phyloP scores from a whole-genome alignment of 2,329 filamentous ascomycete genomes.

The Penicillium griseofulvum region DNA sequence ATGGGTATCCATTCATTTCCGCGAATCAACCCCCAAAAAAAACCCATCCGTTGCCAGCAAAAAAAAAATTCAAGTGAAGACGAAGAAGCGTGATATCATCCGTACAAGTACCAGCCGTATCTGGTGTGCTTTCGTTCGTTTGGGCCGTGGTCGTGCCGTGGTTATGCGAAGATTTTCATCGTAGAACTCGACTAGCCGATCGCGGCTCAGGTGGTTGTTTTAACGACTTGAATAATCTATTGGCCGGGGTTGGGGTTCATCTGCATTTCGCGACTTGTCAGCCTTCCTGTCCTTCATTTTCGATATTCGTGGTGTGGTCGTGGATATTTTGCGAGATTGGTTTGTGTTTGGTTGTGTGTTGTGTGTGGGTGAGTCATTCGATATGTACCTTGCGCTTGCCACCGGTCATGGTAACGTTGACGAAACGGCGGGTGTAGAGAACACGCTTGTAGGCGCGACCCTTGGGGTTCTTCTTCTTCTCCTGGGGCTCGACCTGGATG shows the following conservation, averaged over 20 bases:
- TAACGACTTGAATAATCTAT: constrained; percentile 47
- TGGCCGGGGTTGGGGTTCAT: constrained; percentile 85
- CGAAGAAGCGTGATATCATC: constrained; percentile 32
- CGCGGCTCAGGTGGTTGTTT: constrained; percentile 24
- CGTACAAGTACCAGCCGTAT: constrained; percentile 29
- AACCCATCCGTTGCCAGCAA: constrained; percentile 24
- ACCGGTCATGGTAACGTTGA: constrained; percentile 95
- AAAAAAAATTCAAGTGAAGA: constrained; percentile 27
- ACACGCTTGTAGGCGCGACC: constrained; percentile 96
- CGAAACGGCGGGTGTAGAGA: constrained; percentile 94
- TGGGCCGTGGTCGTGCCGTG: constrained; percentile 21
- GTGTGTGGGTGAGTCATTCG: constrained; percentile 14
- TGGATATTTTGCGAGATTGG: not conserved
- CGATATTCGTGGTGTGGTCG: constrained; percentile 8
- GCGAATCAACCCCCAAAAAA: constrained; percentile 16
- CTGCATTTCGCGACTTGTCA: constrained; percentile 42
- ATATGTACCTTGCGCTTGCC: constrained; percentile 90
- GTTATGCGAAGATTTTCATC: constrained; percentile 22
- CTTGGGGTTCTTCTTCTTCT: constrained; percentile 97
- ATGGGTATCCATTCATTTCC: constrained; percentile 24
- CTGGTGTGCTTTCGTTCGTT: constrained; percentile 28
- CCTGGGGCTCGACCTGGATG: constrained; percentile 42
- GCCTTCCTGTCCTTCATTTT: constrained; percentile 12
- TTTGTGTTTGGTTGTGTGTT: constrained; percentile 25
- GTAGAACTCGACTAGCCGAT: constrained; percentile 23